These are phyloP conservation scores for Mycena citricolor DNA, from an alignment of 1,284 basidiomycete genomes.

Conservation along the genomic window DNA sequence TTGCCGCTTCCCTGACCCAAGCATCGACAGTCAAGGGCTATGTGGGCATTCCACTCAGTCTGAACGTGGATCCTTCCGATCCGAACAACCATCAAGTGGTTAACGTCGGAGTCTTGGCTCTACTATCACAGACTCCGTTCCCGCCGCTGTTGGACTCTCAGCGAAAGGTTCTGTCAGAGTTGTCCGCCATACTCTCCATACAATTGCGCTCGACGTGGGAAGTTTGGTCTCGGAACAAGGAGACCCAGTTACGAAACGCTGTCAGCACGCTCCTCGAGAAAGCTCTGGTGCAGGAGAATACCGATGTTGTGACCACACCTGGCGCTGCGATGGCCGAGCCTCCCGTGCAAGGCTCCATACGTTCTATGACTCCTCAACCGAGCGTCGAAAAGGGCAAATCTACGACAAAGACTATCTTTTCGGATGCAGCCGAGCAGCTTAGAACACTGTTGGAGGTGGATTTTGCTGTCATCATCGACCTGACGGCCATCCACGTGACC, in stretches of 20 bases:
- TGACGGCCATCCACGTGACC: slow-evolving; percentile 4
- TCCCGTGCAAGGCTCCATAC: slow-evolving; percentile 10
- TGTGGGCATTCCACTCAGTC: slow-evolving; percentile 12
- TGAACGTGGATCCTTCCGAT: slow-evolving; percentile 10
- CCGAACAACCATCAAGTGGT: slow-evolving; percentile 4
- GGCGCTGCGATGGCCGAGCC: neutral
- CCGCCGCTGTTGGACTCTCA: slow-evolving; percentile 2
- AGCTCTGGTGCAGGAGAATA: slow-evolving; percentile 12
- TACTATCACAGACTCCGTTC: slow-evolving; percentile 10
- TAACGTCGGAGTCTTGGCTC: slow-evolving; percentile 15
- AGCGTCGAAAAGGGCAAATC: neutral
- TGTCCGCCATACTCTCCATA: slow-evolving; percentile 11
- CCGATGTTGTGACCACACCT: slow-evolving; percentile 2
- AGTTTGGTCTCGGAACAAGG: slow-evolving; percentile 10
- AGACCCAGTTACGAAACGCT: slow-evolving; percentile 10
- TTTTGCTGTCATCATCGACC: slow-evolving; percentile 12
- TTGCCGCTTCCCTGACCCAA: neutral
- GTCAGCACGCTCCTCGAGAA: slow-evolving; percentile 11
- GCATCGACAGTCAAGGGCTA: slow-evolving; percentile 10
- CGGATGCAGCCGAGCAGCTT: slow-evolving; percentile 10
- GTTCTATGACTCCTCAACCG: neutral
- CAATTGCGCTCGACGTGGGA: slow-evolving; percentile 20
- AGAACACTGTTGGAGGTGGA: slow-evolving; percentile 14
- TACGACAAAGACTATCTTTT: slow-evolving; percentile 3
- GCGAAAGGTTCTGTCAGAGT: slow-evolving; percentile 11